Conservation (phyloP, 495 filamentous ascomycete genomes). For the Neurospora africana region DNA sequence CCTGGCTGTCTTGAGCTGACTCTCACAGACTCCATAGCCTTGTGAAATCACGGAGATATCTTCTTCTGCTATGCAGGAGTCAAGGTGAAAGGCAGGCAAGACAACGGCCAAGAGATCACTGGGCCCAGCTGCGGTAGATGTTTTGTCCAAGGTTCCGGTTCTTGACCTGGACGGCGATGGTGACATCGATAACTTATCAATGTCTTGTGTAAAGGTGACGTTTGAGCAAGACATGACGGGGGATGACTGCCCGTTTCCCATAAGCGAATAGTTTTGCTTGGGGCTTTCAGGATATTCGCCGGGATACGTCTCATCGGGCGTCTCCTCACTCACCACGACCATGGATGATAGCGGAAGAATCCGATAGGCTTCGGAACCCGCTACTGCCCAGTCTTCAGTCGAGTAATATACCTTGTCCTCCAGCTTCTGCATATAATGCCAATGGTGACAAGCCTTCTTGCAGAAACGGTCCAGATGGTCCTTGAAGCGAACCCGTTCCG, state of each 20-base stretch:
- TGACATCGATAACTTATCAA: neutral
- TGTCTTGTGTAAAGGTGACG: neutral
- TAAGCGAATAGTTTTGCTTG: neutral
- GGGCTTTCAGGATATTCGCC: neutral
- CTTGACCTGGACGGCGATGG: neutral
- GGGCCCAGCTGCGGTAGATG: neutral
- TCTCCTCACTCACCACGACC: neutral
- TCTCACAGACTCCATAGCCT: conserved; percentile 5
- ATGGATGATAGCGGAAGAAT: neutral
- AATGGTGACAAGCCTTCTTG: neutral
- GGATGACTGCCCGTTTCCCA: neutral
- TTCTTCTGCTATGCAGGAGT: neutral
- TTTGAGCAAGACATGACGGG: neutral
- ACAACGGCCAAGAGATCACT: neutral
- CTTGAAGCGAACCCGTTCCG: neutral
- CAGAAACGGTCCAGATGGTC: neutral
- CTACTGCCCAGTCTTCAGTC: neutral
- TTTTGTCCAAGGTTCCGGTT: neutral
- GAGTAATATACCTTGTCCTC: conserved; percentile 1
- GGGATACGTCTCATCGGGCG: neutral
- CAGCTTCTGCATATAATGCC: conserved; percentile 7
- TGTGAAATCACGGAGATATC: neutral
- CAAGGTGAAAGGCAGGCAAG: conserved; percentile 12
- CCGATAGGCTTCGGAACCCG: neutral
- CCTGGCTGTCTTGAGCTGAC: neutral